A percentile compares a stretch with the other conserved stretches of the same genome.
Evolutionary conservation across 2,329 filamentous ascomycete genomes (phyloP).

Genomic region (Diplodia sapinea): DNA sequence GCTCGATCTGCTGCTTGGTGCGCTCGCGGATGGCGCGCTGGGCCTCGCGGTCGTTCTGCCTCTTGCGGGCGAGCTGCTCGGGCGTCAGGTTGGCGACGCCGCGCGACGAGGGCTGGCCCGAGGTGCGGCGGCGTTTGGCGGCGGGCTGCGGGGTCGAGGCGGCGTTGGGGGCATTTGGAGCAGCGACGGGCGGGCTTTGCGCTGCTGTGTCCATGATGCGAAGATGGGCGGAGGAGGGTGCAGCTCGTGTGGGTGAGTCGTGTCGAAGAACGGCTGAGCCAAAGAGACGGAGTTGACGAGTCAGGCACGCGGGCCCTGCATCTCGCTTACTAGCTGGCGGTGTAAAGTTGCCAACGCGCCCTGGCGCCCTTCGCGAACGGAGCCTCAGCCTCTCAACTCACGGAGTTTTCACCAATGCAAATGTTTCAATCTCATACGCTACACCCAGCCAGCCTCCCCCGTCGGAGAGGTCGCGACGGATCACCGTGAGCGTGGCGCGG

Average conservation of each 20-base stretch:
- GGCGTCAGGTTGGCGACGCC: constrained; percentile 87
- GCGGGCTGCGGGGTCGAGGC: constrained; percentile 14
- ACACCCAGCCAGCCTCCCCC: not conserved
- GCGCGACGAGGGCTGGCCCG: constrained; percentile 58
- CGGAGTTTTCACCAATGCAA: not conserved
- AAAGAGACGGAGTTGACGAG: constrained; percentile 22
- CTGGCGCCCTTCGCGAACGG: not conserved
- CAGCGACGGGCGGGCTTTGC: constrained; percentile 15
- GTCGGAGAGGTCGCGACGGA: not conserved
- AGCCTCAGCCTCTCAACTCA: not conserved
- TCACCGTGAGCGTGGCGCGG: no score
- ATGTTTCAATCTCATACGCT: not conserved
- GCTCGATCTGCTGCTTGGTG: constrained; percentile 79
- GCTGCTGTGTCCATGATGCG: constrained; percentile 25
- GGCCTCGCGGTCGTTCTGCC: constrained; percentile 88
- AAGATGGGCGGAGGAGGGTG: constrained; percentile 22
- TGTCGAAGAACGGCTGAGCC: constrained; percentile 14
- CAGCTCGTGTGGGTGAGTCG: constrained; percentile 22
- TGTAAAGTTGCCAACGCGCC: not conserved
- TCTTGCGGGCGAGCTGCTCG: constrained; percentile 86
- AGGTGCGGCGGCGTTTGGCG: constrained; percentile 44
- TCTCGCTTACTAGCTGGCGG: constrained; percentile 2
- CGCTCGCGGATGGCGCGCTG: constrained; percentile 84
- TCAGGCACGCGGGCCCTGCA: not conserved
- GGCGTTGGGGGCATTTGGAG: not conserved